These are phyloP conservation scores for Mortierella sp. DNA, from an alignment of 371 early-diverging fungal genomes.

Conservation along the genomic window DNA sequence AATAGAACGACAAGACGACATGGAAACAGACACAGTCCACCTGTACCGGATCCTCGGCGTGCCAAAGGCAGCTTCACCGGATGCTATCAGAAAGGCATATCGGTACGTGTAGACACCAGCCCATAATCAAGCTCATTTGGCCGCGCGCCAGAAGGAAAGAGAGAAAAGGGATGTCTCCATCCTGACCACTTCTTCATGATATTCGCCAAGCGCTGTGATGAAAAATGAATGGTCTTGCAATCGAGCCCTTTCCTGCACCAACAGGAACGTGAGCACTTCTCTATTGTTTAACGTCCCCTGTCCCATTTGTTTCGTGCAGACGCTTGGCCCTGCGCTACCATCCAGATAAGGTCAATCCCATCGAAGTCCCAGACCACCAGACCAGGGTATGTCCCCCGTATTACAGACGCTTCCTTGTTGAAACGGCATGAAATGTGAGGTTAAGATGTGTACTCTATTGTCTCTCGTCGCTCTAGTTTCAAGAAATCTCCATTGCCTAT, in stretches of 20 bases:
- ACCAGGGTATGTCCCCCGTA: constrained; percentile 37
- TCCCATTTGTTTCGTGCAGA: constrained; percentile 41
- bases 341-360: constrained; percentile 72
- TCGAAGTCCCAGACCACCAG: constrained; percentile 45
- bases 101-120: too few species aligned
- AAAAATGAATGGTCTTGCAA: too few species aligned
- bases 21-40: constrained; percentile 60
- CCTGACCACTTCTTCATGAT: too few species aligned
- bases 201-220: too few species aligned
- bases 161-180: too few species aligned
- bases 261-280: too few species aligned
- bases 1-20: constrained; percentile 4
- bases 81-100: constrained; percentile 78
- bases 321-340: constrained; percentile 79
- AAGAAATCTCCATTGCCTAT: not conserved
- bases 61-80: constrained; percentile 64
- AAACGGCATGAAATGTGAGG: too few species aligned
- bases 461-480: too few species aligned
- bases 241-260: not conserved
- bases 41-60: constrained; percentile 72
- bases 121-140: too few species aligned
- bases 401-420: constrained; percentile 4
- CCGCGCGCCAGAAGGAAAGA: too few species aligned
- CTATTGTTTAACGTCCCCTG: too few species aligned
- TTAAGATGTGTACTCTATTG: too few species aligned